Percentiles rank a stretch among this genome's conserved stretches.
phyloP scores from a whole-genome alignment of 805 yeast species.

The Ogataea kodamae region DNA sequence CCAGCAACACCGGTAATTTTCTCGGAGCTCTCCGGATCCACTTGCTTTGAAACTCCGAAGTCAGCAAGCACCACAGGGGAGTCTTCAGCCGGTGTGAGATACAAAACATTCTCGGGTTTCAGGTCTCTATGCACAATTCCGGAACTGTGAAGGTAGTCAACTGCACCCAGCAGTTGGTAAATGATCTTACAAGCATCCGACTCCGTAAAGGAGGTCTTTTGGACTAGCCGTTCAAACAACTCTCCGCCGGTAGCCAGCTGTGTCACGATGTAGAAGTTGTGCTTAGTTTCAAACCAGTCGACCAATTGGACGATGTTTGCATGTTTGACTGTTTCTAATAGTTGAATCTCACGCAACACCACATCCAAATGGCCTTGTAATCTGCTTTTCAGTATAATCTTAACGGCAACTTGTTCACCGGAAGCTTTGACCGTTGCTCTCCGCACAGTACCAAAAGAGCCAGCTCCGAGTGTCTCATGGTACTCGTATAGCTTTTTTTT shows the following conservation, averaged over 20 bases:
- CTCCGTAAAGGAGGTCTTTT: slow-evolving; percentile 83
- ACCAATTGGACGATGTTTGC: slow-evolving; percentile 86
- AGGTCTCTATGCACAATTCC: slow-evolving; percentile 91
- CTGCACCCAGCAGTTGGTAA: slow-evolving; percentile 71
- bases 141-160: slow-evolving; percentile 67
- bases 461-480: slow-evolving; percentile 88
- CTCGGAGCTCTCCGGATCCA: slow-evolving; percentile 30
- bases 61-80: slow-evolving; percentile 87
- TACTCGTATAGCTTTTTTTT: slow-evolving; percentile 70
- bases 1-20: slow-evolving; percentile 47
- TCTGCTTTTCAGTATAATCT: slow-evolving; percentile 82
- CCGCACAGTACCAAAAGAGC: slow-evolving; percentile 90
- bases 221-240: slow-evolving; percentile 79
- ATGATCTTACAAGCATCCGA: slow-evolving; percentile 77
- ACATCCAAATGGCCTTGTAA: slow-evolving; percentile 62
- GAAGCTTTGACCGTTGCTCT: slow-evolving; percentile 50
- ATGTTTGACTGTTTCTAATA: slow-evolving; percentile 67
- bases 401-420: slow-evolving; percentile 79
- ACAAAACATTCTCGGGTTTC: slow-evolving; percentile 90
- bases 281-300: slow-evolving; percentile 92
- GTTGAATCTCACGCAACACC: slow-evolving; percentile 72
- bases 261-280: slow-evolving; percentile 89
- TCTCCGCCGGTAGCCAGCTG: slow-evolving; percentile 97
- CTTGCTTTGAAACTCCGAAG: slow-evolving; percentile 88
- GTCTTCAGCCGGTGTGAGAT: slow-evolving; percentile 54